phyloP scores from a whole-genome alignment of 257 asterid species.

The Lavandula angustifolia region DNA sequence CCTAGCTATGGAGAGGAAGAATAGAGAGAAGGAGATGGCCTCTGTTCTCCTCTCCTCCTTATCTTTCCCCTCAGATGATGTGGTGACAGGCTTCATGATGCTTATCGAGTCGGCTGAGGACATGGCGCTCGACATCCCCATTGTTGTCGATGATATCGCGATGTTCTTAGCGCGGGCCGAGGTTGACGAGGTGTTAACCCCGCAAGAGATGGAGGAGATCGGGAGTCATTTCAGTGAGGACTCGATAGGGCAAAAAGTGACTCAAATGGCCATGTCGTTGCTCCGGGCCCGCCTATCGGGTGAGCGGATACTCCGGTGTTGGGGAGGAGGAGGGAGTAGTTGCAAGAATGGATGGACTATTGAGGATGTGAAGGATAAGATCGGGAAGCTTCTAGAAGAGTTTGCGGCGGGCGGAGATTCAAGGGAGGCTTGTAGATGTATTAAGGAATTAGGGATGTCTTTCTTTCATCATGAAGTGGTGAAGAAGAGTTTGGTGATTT shows the following conservation, averaged over 20 bases:
- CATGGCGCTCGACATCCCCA: conserved; percentile 78
- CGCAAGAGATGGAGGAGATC: conserved; percentile 81
- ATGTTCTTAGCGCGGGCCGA: conserved; percentile 82
- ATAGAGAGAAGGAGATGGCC: conserved; percentile 94
- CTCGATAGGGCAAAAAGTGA: conserved; percentile 64
- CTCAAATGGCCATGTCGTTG: conserved; percentile 66
- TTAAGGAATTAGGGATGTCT: no score
- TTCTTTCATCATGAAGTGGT: no score
- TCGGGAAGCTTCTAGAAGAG: no score
- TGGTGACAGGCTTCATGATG: conserved; percentile 69
- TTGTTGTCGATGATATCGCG: conserved; percentile 79
- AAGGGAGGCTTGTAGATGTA: no score
- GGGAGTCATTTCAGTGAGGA: conserved; percentile 53
- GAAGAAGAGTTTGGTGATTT: no score
- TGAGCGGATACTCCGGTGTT: conserved; percentile 82
- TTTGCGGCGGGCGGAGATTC: no score
- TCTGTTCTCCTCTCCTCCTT: conserved; percentile 74
- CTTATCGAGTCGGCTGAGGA: conserved; percentile 87
- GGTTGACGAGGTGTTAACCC: conserved; percentile 86
- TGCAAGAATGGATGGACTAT: conserved; percentile 56
- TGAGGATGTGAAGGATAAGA: no score
- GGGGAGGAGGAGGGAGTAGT: conserved; percentile 53
- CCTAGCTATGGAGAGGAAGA: conserved; percentile 89
- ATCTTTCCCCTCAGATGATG: conserved; percentile 82
- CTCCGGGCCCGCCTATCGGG: conserved; percentile 80